Base-by-base conservation (phyloP, 345 rosid genomes). In the Ricinus communis region DNA sequence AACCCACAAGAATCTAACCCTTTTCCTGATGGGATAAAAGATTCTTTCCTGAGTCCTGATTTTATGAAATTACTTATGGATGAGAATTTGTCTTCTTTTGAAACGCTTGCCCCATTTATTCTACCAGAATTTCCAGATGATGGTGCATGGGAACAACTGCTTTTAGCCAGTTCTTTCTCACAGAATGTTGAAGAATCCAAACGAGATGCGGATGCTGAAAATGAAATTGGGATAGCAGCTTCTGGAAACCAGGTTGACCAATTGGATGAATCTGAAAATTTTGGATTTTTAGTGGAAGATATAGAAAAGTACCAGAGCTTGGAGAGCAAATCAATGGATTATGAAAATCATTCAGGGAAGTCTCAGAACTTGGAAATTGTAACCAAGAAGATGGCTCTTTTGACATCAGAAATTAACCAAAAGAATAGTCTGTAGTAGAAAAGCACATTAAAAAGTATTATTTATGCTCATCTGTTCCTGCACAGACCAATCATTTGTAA, bases 101-200 rank as follows among this genome's bases (percentile, higher is more conserved):
- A 82, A 28, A 87, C 83, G 78, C 90, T 74, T 69, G 72, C 73
- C 8, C 87, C 96, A 3, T 78, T 87, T 67, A 66, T 84, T 67
- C 79, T 89, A 66, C 90, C 88, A 21, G 98, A 92, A 72, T 71
- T 89, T 31, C 83, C 79, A 22, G 92, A 87, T 58, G 97, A 88
- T 77, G 79, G 88, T 50, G 86, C 87, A 16, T 95, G 97, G 97
- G 97, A 85, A 38, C 84, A 88, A 79, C 86, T 90, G 65, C 83
- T 92, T 78, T 76, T 83, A 74, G 81, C 73, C 51, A 79, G 84
- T 71, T 77, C 87, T 71, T 77, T 84, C 28, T 28, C 43, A 46
- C 84, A 70, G 71, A 79, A 79, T 50, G 13, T 28, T 22, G 80
- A 82, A 19, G 82, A 81, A 47, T 68, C 36, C n/a, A 77, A 76